phyloP scores from a whole-genome alignment of 73 alveolate species.

The Paramecium biaurelia region DNA sequence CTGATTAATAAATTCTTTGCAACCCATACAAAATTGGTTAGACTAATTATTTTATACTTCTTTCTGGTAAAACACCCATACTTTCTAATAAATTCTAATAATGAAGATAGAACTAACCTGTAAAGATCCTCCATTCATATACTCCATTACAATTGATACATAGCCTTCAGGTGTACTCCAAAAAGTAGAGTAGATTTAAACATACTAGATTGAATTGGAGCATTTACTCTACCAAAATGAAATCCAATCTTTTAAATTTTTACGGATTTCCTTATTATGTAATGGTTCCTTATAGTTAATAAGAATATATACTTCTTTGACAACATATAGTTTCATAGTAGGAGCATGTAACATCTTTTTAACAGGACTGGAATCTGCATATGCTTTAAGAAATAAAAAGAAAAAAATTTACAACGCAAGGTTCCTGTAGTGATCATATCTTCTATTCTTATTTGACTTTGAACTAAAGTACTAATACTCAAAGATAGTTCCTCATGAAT shows the following conservation, averaged over 20 bases:
- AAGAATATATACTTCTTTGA: slow-evolving; percentile 66
- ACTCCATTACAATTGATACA: slow-evolving; percentile 53
- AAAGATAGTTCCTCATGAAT: slow-evolving; percentile 13
- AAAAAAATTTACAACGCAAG: not conserved
- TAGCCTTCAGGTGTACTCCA: slow-evolving; percentile 66
- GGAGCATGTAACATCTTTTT: slow-evolving; percentile 86
- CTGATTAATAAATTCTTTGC: not conserved
- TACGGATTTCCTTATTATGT: slow-evolving; percentile 63
- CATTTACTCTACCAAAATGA: slow-evolving; percentile 66
- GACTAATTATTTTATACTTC: not conserved
- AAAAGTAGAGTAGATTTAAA: slow-evolving; percentile 41
- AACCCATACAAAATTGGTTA: not conserved
- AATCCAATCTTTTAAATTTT: slow-evolving; percentile 75
- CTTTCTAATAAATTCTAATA: slow-evolving; percentile 2
- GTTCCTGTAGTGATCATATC: slow-evolving; percentile 53
- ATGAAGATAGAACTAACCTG: not conserved
- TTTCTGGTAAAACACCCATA: slow-evolving; percentile 49
- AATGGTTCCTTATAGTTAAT: slow-evolving; percentile 59
- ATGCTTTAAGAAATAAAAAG: not conserved
- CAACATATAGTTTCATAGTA: slow-evolving; percentile 65
- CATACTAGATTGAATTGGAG: not conserved
- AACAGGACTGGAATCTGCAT: slow-evolving; percentile 71
- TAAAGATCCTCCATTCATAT: slow-evolving; percentile 50
- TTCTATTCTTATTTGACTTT: slow-evolving; percentile 14
- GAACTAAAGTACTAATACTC: not conserved